Evolutionary conservation across 2,329 filamentous ascomycete species (phyloP).

Genomic region (Atkinsonella hypoxylon): DNA sequence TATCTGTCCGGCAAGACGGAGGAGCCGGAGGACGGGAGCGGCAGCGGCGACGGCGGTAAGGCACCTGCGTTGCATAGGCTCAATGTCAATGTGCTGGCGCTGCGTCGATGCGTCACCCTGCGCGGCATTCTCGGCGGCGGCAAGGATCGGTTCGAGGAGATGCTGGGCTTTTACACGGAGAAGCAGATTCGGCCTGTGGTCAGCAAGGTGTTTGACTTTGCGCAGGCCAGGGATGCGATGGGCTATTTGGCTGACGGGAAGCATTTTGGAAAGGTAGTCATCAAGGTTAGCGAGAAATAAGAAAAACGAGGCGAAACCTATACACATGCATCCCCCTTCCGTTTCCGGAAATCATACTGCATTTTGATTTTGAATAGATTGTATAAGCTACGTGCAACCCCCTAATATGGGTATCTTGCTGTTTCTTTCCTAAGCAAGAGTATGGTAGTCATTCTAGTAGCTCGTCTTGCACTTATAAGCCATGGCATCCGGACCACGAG

Average conservation of each 20-base stretch:
- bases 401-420: too few relatives aligned
- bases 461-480: too few relatives aligned
- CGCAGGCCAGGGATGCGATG: conserved; percentile 35
- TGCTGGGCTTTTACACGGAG: conserved; percentile 33
- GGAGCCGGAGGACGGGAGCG: conserved; percentile 22
- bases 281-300: conserved; percentile 22
- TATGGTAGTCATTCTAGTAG: too few relatives aligned
- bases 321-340: too few relatives aligned
- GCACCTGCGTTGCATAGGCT: conserved; percentile 28
- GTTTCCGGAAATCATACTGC: too few relatives aligned
- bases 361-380: too few relatives aligned
- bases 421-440: too few relatives aligned
- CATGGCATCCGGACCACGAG: too few relatives aligned
- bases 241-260: conserved; percentile 38
- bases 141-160: conserved; percentile 38
- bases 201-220: conserved; percentile 34
- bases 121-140: conserved; percentile 52
- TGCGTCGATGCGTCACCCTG: conserved; percentile 33
- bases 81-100: conserved; percentile 47
- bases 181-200: conserved; percentile 35
- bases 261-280: conserved; percentile 46
- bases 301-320: too few relatives aligned
- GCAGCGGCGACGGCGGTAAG: conserved; percentile 5
- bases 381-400: too few relatives aligned
- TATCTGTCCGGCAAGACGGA: conserved; percentile 43